Evolutionary conservation across 2,329 filamentous ascomycete species (phyloP).

Genomic region (Cladosporium sp.): DNA sequence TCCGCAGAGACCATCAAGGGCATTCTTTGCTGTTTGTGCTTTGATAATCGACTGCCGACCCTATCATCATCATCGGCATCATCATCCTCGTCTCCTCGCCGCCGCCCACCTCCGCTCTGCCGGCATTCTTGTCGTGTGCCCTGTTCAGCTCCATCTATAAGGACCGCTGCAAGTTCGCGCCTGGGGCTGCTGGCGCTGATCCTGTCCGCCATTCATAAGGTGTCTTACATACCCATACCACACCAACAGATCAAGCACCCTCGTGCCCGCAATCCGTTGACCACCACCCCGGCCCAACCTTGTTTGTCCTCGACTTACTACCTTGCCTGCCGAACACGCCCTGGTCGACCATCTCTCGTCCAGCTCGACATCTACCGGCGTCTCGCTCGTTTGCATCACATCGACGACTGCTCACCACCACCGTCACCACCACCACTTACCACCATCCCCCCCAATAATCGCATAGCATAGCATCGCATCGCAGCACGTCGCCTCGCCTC

Average conservation of each 20-base stretch:
- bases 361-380: slow-evolving; percentile 5
- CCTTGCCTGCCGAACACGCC: slow-evolving; percentile 7
- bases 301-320: not conserved
- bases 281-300: slow-evolving; percentile 3
- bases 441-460: not conserved
- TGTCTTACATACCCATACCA: not conserved
- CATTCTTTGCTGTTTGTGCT: not conserved
- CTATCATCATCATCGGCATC: slow-evolving; percentile 1
- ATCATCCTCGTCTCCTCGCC: not conserved
- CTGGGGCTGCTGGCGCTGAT: slow-evolving; percentile 12
- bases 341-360: slow-evolving; percentile 3
- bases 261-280: not conserved
- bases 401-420: not conserved
- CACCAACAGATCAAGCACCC: slow-evolving; percentile 2
- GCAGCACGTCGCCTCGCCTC: not conserved
- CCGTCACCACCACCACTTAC: too few species aligned
- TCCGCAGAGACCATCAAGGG: too few species aligned
- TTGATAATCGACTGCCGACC: slow-evolving; percentile 2
- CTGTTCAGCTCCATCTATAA: slow-evolving; percentile 2
- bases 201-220: slow-evolving; percentile 6
- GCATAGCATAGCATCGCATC: slow-evolving; percentile 6
- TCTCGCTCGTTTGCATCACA: not conserved
- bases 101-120: slow-evolving; percentile 6
- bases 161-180: slow-evolving; percentile 11
- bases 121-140: not conserved